Conservation (phyloP, 768 basidiomycete species). For the Rhodotorula diobovata region DNA sequence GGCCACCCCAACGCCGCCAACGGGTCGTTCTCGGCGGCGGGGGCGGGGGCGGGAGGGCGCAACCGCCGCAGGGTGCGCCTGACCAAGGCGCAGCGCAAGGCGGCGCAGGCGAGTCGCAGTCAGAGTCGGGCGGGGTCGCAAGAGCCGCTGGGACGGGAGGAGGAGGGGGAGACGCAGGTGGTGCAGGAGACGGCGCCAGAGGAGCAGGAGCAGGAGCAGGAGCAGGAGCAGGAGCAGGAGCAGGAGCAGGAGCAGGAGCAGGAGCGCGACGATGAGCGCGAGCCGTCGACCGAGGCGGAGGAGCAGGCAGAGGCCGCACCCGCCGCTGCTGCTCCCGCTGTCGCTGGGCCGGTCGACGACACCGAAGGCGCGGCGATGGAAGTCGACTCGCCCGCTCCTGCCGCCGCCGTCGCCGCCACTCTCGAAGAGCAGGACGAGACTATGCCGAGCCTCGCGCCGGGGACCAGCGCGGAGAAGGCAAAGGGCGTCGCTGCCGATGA, state of each 20-base stretch:
- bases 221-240: conserved; percentile 5
- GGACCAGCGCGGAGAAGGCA: not conserved
- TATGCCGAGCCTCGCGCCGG: not conserved
- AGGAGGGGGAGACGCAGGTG: not conserved
- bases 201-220: not conserved
- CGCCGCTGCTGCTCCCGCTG: too few relatives aligned
- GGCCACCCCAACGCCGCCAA: not conserved
- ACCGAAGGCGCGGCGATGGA: not conserved
- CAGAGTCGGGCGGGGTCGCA: not conserved
- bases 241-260: not conserved
- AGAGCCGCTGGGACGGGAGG: not conserved
- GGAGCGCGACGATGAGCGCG: not conserved
- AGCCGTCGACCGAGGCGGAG: not conserved
- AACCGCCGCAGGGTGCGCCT: conserved; percentile 2
- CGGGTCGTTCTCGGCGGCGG: not conserved
- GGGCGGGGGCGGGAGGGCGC: too few relatives aligned
- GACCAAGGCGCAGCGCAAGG: not conserved
- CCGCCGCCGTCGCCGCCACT: not conserved
- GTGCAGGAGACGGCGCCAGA: not conserved
- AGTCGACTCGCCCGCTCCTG: conserved; percentile 6
- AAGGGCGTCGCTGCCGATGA: not conserved
- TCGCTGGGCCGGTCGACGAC: not conserved
- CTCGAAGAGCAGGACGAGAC: not conserved
- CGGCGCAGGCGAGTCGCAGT: not conserved
- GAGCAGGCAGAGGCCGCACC: too few relatives aligned